Percentiles rank a stretch among this genome's conserved stretches.
phyloP scores from a whole-genome alignment of 495 filamentous ascomycete genomes.

The Talaromyces wortmannii region DNA sequence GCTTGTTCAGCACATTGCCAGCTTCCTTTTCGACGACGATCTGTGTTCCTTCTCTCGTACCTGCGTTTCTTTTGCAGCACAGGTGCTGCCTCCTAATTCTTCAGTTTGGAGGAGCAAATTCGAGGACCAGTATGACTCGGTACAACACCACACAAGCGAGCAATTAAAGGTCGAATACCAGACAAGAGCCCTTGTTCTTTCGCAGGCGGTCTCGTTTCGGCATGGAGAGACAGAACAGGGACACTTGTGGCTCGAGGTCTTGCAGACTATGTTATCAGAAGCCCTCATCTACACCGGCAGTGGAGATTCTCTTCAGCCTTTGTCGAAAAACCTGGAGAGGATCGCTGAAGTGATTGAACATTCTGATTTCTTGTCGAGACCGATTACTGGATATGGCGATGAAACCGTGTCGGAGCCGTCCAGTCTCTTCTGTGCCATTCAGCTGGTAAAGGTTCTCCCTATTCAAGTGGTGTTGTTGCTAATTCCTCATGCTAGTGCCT shows the following conservation, averaged over 20 bases:
- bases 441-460: slow-evolving; percentile 16
- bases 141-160: slow-evolving; percentile 4
- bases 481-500: slow-evolving; percentile 14
- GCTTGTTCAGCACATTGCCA: slow-evolving; percentile 34
- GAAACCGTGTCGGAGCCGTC: slow-evolving; percentile 6
- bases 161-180: slow-evolving; percentile 27
- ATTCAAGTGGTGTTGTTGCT: background rate
- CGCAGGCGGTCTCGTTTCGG: slow-evolving; percentile 11
- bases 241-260: slow-evolving; percentile 20
- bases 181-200: slow-evolving; percentile 21
- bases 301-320: background rate
- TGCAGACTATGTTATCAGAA: slow-evolving; percentile 18
- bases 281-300: background rate
- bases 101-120: slow-evolving; percentile 28
- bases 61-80: slow-evolving; percentile 13
- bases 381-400: slow-evolving; percentile 7
- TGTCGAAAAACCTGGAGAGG: slow-evolving; percentile 15
- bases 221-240: slow-evolving; percentile 12
- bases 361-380: slow-evolving; percentile 17
- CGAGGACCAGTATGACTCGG: slow-evolving; percentile 25
- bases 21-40: slow-evolving; percentile 23
- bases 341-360: slow-evolving; percentile 11
- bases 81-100: slow-evolving; percentile 14
- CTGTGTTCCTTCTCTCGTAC: slow-evolving; percentile 18
- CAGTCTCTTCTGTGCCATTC: slow-evolving; percentile 20